phyloP scores from a whole-genome alignment of 768 basidiomycete species.

The Sporobolomyces phaffii region DNA sequence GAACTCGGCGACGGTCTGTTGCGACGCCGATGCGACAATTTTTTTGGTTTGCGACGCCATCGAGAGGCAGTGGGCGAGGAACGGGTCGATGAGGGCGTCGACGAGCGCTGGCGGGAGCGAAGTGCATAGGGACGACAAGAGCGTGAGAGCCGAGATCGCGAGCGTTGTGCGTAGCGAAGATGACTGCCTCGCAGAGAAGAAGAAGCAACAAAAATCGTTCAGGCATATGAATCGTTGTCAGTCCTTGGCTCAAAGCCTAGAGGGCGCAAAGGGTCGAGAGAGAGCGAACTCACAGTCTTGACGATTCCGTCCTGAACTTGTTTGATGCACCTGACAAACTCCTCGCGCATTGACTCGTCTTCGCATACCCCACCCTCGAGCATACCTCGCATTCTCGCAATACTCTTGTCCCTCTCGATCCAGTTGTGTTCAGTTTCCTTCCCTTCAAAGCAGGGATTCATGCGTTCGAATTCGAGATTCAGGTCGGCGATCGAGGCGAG shows the following conservation, averaged over 20 bases:
- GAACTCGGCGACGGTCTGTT: constrained; percentile 62
- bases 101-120: constrained; percentile 57
- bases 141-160: constrained; percentile 64
- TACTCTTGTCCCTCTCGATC: constrained; percentile 62
- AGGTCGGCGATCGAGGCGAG: constrained; percentile 79
- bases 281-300: constrained; percentile 62
- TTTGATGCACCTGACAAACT: constrained; percentile 70
- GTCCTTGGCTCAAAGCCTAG: too few relatives aligned
- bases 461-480: constrained; percentile 72
- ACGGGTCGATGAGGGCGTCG: constrained; percentile 71
- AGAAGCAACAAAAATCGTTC: too few relatives aligned
- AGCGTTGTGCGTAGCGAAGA: constrained; percentile 87
- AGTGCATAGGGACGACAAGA: constrained; percentile 67
- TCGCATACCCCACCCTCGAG: constrained; percentile 54
- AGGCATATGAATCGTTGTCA: too few relatives aligned
- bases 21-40: constrained; percentile 77
- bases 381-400: constrained; percentile 31
- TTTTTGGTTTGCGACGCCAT: constrained; percentile 92
- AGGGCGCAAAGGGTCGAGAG: constrained; percentile 10
- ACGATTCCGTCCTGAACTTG: constrained; percentile 71
- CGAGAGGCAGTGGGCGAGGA: constrained; percentile 69
- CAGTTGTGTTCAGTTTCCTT: constrained; percentile 97
- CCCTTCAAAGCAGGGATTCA: constrained; percentile 80
- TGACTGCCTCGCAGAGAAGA: constrained; percentile 44
- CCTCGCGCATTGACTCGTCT: constrained; percentile 64